These are phyloP conservation scores for Penicillium atrosanguineum DNA, from an alignment of 495 filamentous ascomycete species.

Conservation along the genomic window DNA sequence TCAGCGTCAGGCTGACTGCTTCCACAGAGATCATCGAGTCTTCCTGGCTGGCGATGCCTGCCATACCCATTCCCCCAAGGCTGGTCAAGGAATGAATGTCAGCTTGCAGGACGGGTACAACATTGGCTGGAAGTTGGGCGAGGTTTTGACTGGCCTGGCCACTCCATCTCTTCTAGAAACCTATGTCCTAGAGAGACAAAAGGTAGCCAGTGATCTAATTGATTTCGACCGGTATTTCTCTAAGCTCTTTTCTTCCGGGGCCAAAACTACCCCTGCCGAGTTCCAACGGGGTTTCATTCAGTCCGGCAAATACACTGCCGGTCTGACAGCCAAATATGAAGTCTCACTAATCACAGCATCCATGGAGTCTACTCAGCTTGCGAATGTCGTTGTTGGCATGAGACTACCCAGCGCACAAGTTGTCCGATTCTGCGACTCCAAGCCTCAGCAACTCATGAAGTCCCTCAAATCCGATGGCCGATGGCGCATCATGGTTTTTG, in stretches of 20 bases:
- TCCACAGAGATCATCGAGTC: conserved; percentile 50
- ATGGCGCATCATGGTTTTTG: conserved; percentile 56
- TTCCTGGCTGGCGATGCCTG: conserved; percentile 61
- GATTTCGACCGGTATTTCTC: conserved; percentile 70
- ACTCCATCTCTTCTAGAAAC: conserved; percentile 58
- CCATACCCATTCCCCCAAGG: conserved; percentile 63
- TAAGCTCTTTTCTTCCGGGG: conserved; percentile 53
- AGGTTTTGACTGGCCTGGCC: conserved; percentile 59
- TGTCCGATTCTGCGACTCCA: conserved; percentile 56
- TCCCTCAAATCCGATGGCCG: conserved; percentile 55
- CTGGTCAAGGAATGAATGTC: conserved; percentile 55
- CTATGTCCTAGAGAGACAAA: conserved; percentile 66
- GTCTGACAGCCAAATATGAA: conserved; percentile 57
- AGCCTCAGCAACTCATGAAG: conserved; percentile 52
- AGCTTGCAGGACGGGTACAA: conserved; percentile 58
- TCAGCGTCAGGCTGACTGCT: conserved; percentile 56
- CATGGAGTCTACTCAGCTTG: conserved; percentile 31
- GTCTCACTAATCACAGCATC: conserved; percentile 45
- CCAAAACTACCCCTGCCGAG: conserved; percentile 32
- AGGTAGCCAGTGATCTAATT: conserved; percentile 68
- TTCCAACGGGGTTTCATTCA: conserved; percentile 61
- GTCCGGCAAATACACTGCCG: conserved; percentile 63
- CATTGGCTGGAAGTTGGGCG: conserved; percentile 76
- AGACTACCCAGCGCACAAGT: conserved; percentile 60
- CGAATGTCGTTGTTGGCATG: conserved; percentile 52